Evolutionary conservation across 2,329 filamentous ascomycete genomes (phyloP), one percentile per base, ranked within the genome.

Genomic region (Fusarium keratoplasticum): DNA sequence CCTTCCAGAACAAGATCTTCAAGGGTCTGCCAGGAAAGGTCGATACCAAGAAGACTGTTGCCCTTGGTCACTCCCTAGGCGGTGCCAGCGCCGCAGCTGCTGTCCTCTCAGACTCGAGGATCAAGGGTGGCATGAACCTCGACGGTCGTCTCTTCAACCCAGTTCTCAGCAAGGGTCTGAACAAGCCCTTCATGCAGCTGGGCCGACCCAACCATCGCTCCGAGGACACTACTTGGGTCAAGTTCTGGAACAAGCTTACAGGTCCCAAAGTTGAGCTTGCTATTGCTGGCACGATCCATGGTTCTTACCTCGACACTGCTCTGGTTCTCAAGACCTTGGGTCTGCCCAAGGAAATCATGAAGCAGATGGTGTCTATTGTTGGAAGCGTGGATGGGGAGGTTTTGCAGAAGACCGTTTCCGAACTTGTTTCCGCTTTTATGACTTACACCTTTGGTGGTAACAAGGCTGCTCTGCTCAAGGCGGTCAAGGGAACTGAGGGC

Each of bases 61-160:
- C 83, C 6, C 82, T 82, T 5, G 85, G 85, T 0, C 83, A 85
- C 57, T 85, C 83, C 0, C 75, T 84, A 5, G 84, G 84, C 1
- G 84, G 83, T 0, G 82, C 84, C 2, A 79, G 82, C 1, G 77
- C 84, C 0, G 83, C 83, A 0, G 76, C 77, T 1, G 80, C 81
- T 1, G 73, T 82, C 59, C 54, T 80, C 4, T 61, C 64, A 3
- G 82, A 86, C 54, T 63, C 65, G 1, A 72, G 82, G 3, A 78
- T 86, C 63, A 65, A 71, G 0, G 84, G 79, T 0, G 85, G 84
- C 5, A 71, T 85, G 2, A 79, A 86, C 55, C 31, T 87, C 10
- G 86, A 87, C 68, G 86, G 86, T 6, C 66, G 70, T 1, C 60
- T 86, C 0, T 78, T 80, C 42, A 78, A 79, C 4, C 78, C 81